phyloP scores from a whole-genome alignment of 1,284 basidiomycete genomes.

The Entoloma clypeatum region DNA sequence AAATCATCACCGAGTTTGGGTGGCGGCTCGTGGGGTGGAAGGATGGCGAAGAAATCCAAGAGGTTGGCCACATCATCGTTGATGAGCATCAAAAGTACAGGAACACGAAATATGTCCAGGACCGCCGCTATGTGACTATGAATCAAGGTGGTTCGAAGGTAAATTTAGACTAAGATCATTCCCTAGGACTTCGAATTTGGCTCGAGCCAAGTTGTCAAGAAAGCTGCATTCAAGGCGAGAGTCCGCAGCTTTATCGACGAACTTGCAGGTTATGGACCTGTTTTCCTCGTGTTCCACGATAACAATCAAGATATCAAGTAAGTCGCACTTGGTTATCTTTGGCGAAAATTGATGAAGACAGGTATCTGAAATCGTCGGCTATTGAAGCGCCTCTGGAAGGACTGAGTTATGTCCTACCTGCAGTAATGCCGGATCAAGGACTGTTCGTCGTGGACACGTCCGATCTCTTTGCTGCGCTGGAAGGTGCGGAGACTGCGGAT shows the following conservation, averaged over 20 bases:
- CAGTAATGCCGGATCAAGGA: conserved; percentile 45
- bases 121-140: conserved; percentile 54
- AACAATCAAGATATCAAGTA: conserved; percentile 69
- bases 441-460: conserved; percentile 71
- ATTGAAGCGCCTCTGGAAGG: conserved; percentile 51
- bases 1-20: conserved; percentile 72
- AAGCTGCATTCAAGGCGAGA: conserved; percentile 46
- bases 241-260: conserved; percentile 48
- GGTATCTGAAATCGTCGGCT: conserved; percentile 47
- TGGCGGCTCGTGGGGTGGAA: conserved; percentile 60
- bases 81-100: conserved; percentile 54
- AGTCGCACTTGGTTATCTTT: conserved; percentile 17
- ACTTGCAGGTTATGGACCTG: conserved; percentile 46
- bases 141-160: neutral
- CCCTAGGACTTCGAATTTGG: conserved; percentile 66
- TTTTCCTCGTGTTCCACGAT: conserved; percentile 83
- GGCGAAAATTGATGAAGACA: conserved; percentile 22
- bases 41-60: conserved; percentile 40
- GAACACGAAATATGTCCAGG: conserved; percentile 60
- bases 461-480: conserved; percentile 65
- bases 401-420: conserved; percentile 55
- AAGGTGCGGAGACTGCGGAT: conserved; percentile 52
- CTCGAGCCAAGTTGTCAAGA: conserved; percentile 48
- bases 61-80: conserved; percentile 62
- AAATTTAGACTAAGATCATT: neutral